Evolutionary conservation across 75 land plant species (phyloP).

Genomic region (Pinus taeda): DNA sequence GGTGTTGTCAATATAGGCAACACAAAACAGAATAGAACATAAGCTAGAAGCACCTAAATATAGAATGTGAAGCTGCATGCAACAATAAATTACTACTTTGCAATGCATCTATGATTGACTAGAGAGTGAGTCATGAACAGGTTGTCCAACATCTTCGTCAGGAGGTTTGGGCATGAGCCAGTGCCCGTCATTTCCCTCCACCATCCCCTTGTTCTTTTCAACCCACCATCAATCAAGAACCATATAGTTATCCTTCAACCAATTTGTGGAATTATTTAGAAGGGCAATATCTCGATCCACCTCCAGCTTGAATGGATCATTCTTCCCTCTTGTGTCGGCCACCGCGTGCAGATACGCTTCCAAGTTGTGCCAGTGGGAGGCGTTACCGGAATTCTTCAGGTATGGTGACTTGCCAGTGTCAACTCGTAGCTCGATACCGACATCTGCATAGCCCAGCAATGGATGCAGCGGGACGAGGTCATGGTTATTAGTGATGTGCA

Average conservation of each 20-base stretch:
- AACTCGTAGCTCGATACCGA: slow-evolving; percentile 53
- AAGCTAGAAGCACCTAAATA: no score
- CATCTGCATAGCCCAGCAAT: slow-evolving; percentile 44
- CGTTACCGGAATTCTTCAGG: slow-evolving; percentile 37
- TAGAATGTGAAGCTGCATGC: no score
- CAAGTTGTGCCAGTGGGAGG: slow-evolving; percentile 36
- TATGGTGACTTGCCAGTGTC: slow-evolving; percentile 45
- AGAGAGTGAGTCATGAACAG: background rate
- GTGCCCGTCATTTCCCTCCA: slow-evolving; percentile 43
- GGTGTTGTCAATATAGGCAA: no score
- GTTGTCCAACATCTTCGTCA: background rate
- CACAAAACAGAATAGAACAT: no score
- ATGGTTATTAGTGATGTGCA: slow-evolving; percentile 36
- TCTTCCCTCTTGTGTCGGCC: background rate
- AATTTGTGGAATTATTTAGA: slow-evolving; percentile 50
- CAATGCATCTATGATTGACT: no score
- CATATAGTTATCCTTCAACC: slow-evolving; percentile 33
- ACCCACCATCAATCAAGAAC: slow-evolving; percentile 58
- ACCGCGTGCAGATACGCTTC: slow-evolving; percentile 1
- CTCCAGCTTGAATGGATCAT: background rate
- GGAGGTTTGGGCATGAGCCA: slow-evolving; percentile 47
- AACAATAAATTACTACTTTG: no score
- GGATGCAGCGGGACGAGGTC: slow-evolving; percentile 68
- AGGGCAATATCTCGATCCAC: background rate
- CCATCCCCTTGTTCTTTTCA: slow-evolving; percentile 62